Conservation (phyloP, 2,329 filamentous ascomycete species). For the Fusarium poae region DNA sequence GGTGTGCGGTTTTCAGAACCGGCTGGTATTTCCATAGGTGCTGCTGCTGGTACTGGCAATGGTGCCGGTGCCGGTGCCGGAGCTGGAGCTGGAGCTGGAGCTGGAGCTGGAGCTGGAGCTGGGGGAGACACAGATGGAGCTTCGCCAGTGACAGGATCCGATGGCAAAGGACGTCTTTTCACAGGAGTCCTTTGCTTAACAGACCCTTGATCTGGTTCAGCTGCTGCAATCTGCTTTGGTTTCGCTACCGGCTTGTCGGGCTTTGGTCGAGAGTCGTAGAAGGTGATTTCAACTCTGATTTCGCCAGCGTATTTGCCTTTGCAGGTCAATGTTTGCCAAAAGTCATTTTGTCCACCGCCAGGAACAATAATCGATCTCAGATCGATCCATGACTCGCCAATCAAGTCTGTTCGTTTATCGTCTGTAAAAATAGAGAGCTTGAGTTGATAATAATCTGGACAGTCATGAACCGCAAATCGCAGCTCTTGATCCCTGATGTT, state of each 20-base stretch:
- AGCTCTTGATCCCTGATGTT: slow-evolving; percentile 91
- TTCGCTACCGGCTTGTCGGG: slow-evolving; percentile 74
- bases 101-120: slow-evolving; percentile 13
- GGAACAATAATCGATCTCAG: slow-evolving; percentile 83
- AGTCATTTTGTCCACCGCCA: slow-evolving; percentile 92
- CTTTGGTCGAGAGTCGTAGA: slow-evolving; percentile 90
- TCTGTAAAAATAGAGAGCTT: slow-evolving; percentile 98
- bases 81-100: background rate
- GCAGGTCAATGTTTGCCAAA: slow-evolving; percentile 90
- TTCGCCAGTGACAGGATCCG: slow-evolving; percentile 76
- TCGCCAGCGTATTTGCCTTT: slow-evolving; percentile 97
- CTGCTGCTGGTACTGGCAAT: slow-evolving; percentile 34
- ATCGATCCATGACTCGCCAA: slow-evolving; percentile 93
- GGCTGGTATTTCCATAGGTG: slow-evolving; percentile 49
- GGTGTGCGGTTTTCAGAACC: slow-evolving; percentile 62
- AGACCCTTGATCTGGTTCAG: slow-evolving; percentile 56
- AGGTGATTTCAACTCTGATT: slow-evolving; percentile 94
- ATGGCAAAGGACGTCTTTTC: slow-evolving; percentile 86
- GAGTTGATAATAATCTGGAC: slow-evolving; percentile 93
- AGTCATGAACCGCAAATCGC: slow-evolving; percentile 95
- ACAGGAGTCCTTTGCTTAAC: slow-evolving; percentile 70
- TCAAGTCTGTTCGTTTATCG: slow-evolving; percentile 96
- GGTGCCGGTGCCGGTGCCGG: slow-evolving; percentile 6
- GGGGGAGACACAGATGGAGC: slow-evolving; percentile 51
- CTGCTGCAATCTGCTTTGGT: slow-evolving; percentile 58